Conservation (phyloP, 495 filamentous ascomycete genomes). For the Ascodesmis nigricans region DNA sequence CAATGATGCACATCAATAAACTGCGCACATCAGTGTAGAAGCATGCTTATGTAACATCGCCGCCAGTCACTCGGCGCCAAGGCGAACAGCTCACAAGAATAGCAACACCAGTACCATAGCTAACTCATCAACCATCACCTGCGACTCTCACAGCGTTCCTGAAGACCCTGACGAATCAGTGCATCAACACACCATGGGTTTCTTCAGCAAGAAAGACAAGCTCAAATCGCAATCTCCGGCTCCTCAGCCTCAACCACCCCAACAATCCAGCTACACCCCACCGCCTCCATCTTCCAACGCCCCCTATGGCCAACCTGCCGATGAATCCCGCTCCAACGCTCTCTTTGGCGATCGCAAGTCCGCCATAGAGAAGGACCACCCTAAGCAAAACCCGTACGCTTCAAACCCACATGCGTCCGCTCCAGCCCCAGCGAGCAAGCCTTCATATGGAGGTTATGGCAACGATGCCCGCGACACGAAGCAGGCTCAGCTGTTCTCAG, state of each 20-base stretch:
- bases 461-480: background rate
- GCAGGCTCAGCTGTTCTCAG: background rate
- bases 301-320: background rate
- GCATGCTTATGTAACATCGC: too few relatives aligned
- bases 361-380: background rate
- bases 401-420: background rate
- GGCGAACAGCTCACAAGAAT: too few relatives aligned
- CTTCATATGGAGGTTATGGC: background rate
- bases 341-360: background rate
- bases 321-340: background rate
- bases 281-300: background rate
- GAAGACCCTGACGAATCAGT: too few relatives aligned
- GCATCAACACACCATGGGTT: constrained; percentile 1
- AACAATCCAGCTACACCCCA: background rate
- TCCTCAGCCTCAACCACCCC: background rate
- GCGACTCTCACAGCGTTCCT: too few relatives aligned
- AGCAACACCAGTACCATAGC: too few relatives aligned
- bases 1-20: too few relatives aligned
- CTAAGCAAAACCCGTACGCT: constrained; percentile 1
- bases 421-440: background rate
- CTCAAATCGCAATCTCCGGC: background rate
- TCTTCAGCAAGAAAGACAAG: constrained; percentile 3
- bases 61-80: too few relatives aligned
- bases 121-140: too few relatives aligned
- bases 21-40: constrained; percentile 1